Base-by-base conservation (phyloP, 2,329 filamentous ascomycete genomes). In the Fusarium napiforme region DNA sequence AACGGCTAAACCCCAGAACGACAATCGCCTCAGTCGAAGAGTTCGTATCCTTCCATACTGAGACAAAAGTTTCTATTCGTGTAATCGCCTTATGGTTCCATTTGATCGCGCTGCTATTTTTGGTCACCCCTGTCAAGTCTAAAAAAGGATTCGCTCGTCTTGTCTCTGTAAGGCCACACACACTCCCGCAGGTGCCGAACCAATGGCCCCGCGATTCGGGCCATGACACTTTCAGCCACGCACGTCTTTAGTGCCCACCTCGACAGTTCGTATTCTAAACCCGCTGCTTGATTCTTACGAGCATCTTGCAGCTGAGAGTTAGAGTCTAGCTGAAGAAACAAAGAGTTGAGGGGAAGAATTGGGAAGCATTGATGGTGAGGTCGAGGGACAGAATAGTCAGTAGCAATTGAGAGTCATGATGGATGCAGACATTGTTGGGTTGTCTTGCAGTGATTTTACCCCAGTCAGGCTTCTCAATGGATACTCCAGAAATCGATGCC, bases 231-330 rank as follows among this genome's bases (percentile, higher is more conserved):
- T 68, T 68, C 46, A 68, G 73, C 71, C 75, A 76, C 70, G 65
- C 67, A 67, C 56, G 58, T 67, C 62, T 66, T 50, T 69, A 57
- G 73, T 69, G 74, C 75, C 75, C 75, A 74, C 75, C 75, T 73
- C 67, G 62, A 36, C 63, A 78, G 74, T 78, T 78, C 76, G 76
- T 78, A 78, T 78, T 77, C 67, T 65, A 69, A 76, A 47, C 62
- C 72, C 68, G 57, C 57, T 58, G 32, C 64, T 70, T 62, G 43
- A 58, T 71, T 63, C n/a, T 61, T 66, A 65, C 60, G 71, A 73
- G 71, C 21, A 46, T 56, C 50, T 63, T 57, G 43, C 67, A 50
- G 67, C 55, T 72, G 59, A 57, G 50, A 34, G 46, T 60, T 34
- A 37, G 59, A 30, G 47, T 56, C 68, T 53, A 64, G 46, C 46